phyloP scores from a whole-genome alignment of 78 protist genomes.

The Dictyostelium purpureum region DNA sequence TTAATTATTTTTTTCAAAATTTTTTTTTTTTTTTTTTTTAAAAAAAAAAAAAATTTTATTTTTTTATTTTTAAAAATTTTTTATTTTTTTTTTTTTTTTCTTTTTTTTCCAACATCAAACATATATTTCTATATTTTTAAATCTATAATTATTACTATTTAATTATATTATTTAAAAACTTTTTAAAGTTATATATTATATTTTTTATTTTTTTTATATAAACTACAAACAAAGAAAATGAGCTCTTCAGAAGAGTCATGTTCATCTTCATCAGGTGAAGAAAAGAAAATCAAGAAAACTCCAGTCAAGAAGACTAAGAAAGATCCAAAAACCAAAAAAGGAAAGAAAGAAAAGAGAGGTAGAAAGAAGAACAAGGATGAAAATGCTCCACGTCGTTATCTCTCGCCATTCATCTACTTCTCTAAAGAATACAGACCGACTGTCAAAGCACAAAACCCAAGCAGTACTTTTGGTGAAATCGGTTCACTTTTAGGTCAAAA shows the following conservation, averaged over 20 bases:
- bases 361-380: conserved; percentile 72
- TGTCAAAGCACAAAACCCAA: conserved; percentile 55
- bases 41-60: too few relatives aligned
- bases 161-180: too few relatives aligned
- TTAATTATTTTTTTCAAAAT: too few relatives aligned
- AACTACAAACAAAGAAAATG: background rate
- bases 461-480: conserved; percentile 47
- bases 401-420: conserved; percentile 68
- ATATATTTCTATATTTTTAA: too few relatives aligned
- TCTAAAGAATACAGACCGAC: conserved; percentile 52
- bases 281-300: conserved; percentile 10
- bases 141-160: too few relatives aligned
- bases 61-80: too few relatives aligned
- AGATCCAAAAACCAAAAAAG: conserved; percentile 4
- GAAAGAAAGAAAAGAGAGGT: background rate
- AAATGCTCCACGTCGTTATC: conserved; percentile 63
- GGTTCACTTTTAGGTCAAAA: conserved; percentile 55
- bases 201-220: too few relatives aligned
- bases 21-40: too few relatives aligned
- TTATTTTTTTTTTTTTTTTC: too few relatives aligned
- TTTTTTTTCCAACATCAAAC: too few relatives aligned
- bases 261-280: conserved; percentile 14
- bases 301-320: conserved; percentile 59
- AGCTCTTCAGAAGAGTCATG: conserved; percentile 45
- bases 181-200: too few relatives aligned